Conservation (phyloP, 2,329 filamentous ascomycete species). For the Helotiales sp. region DNA sequence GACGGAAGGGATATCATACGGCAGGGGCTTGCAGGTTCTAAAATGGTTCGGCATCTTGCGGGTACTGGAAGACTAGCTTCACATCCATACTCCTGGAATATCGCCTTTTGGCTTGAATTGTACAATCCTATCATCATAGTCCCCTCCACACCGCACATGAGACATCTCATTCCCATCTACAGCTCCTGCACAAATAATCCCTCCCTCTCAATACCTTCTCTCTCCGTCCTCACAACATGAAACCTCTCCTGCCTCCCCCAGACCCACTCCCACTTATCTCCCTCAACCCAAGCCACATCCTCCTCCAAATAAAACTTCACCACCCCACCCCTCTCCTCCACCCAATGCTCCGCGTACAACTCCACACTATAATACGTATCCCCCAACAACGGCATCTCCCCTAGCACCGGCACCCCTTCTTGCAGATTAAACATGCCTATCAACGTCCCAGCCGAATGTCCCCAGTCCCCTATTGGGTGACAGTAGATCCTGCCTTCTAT, state of each 20-base stretch:
- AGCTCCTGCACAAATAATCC: not conserved
- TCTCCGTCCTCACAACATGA: slow-evolving; percentile 29
- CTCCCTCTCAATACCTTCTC: not conserved
- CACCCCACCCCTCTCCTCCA: slow-evolving; percentile 45
- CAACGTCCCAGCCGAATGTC: slow-evolving; percentile 48
- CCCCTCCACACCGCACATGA: no score
- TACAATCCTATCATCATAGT: not conserved
- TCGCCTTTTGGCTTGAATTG: no score
- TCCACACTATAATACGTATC: slow-evolving; percentile 52
- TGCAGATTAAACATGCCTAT: slow-evolving; percentile 53
- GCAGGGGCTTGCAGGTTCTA: not conserved
- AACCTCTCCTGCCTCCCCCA: slow-evolving; percentile 48
- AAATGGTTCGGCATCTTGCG: not conserved
- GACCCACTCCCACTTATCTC: slow-evolving; percentile 48
- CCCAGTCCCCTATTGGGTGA: slow-evolving; percentile 52
- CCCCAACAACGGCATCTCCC: slow-evolving; percentile 46
- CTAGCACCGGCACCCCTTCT: slow-evolving; percentile 46
- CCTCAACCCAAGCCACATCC: slow-evolving; percentile 48
- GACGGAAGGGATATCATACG: not conserved
- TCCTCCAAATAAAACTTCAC: slow-evolving; percentile 50
- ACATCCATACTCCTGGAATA: no score
- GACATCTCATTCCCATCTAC: no score
- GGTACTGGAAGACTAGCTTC: no score
- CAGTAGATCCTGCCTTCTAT: slow-evolving; percentile 50
- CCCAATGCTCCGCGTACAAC: slow-evolving; percentile 48